Percentiles rank a stretch among this genome's conserved stretches.
Conservation (phyloP, 2,329 filamentous ascomycete genomes). For the Ceratocystis albifundus region DNA sequence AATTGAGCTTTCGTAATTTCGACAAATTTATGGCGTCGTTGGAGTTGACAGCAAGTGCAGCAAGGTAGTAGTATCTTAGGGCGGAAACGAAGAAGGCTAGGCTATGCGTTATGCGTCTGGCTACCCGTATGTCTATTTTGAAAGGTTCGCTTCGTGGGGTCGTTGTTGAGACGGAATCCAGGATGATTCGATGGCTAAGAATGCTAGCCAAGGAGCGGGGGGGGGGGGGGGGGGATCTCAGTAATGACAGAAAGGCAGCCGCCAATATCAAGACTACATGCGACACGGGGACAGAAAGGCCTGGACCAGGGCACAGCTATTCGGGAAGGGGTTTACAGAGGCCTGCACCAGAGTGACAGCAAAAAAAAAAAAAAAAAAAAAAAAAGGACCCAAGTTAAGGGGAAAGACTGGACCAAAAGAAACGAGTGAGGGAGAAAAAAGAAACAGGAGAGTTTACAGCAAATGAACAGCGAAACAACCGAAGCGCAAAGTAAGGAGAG, state of each 20-base stretch:
- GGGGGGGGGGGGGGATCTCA: not conserved
- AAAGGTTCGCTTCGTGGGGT: not conserved
- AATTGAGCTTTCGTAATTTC: not conserved
- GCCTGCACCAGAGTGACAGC: not conserved
- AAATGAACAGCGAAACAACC: too few species aligned
- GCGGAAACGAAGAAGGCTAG: not conserved
- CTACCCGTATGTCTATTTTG: not conserved
- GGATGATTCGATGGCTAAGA: not conserved
- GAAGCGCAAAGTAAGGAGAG: not conserved
- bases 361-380: not conserved
- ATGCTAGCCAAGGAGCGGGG: not conserved
- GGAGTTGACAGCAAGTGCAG: not conserved
- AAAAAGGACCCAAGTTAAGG: not conserved
- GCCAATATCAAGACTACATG: not conserved
- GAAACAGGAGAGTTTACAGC: too few species aligned
- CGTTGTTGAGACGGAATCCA: not conserved
- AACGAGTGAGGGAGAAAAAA: not conserved
- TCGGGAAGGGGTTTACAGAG: constrained; percentile 1
- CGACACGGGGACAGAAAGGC: not conserved
- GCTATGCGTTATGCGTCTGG: not conserved
- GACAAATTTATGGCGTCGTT: not conserved
- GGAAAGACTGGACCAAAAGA: not conserved
- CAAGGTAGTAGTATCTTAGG: not conserved
- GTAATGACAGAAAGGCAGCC: not conserved
- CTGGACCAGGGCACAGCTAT: not conserved